Percentiles rank a stretch among this genome's conserved stretches.
Conservation (phyloP, 495 filamentous ascomycete species). For the Aspergillus olivimuriae region DNA sequence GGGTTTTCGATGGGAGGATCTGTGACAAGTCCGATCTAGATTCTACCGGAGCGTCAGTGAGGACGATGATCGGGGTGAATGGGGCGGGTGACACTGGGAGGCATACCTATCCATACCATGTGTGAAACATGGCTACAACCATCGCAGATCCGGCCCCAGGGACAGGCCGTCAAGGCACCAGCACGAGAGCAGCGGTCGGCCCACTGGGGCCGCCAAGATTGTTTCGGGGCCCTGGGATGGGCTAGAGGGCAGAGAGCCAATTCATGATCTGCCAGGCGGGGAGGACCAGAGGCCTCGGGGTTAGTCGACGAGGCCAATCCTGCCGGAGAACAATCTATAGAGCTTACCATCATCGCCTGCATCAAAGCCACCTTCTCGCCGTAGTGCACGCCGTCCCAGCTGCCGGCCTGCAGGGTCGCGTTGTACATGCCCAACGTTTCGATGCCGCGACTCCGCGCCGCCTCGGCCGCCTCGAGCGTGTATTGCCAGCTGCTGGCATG, state of each 20-base stretch:
- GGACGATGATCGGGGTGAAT: neutral
- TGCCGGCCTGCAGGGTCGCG: conserved; percentile 38
- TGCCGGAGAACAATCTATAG: conserved; percentile 4
- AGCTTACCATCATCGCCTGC: conserved; percentile 46
- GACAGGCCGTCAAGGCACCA: no score
- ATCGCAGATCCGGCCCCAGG: neutral
- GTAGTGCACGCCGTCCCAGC: conserved; percentile 37
- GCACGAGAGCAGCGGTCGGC: no score
- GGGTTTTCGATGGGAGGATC: no score
- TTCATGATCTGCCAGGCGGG: conserved; percentile 28
- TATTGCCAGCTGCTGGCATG: conserved; percentile 41
- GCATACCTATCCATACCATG: neutral
- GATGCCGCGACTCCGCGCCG: conserved; percentile 30
- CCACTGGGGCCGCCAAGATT: no score
- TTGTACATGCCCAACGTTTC: conserved; percentile 45
- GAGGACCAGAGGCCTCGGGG: neutral
- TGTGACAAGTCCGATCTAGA: no score
- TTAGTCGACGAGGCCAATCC: conserved; percentile 3
- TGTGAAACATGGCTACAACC: neutral
- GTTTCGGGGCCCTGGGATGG: no score
- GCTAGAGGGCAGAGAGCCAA: conserved; percentile 33
- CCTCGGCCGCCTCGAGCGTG: conserved; percentile 28
- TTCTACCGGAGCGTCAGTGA: no score
- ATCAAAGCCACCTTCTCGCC: conserved; percentile 39
- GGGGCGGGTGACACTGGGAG: neutral